Percentiles rank a stretch among this genome's conserved stretches.
phyloP scores from a whole-genome alignment of 208 protist species.

The Acanthamoeba quina region DNA sequence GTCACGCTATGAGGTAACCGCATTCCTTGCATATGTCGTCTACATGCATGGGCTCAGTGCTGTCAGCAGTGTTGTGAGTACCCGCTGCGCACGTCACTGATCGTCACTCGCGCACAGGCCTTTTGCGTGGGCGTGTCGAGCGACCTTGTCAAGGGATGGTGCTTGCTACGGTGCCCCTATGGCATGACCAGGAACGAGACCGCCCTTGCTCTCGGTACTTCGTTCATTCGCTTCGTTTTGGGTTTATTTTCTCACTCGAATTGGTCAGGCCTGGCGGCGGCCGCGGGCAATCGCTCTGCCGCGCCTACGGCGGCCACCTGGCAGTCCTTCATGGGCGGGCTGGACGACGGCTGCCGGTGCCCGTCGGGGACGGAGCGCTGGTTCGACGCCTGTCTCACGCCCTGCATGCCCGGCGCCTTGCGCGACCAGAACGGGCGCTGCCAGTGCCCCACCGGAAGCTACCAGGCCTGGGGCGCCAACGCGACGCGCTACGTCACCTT shows the following conservation, averaged over 20 bases:
- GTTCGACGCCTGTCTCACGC: constrained; percentile 2
- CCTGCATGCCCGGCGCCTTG: not conserved
- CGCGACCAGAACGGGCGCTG: constrained; percentile 25
- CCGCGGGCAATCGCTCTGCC: not conserved
- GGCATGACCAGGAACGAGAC: constrained; percentile 34
- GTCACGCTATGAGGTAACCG: not conserved
- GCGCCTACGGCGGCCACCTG: not conserved
- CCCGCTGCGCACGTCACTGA: not conserved
- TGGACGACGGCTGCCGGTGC: constrained; percentile 59
- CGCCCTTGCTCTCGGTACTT: not conserved
- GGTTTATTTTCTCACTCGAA: not conserved
- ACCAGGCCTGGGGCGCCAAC: constrained; percentile 47
- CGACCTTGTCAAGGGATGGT: constrained; percentile 29
- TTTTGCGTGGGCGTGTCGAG: constrained; percentile 3
- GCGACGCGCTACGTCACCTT: constrained; percentile 23
- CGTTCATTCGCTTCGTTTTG: not conserved
- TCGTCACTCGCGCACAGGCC: not conserved
- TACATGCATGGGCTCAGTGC: not conserved
- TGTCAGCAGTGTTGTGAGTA: no score
- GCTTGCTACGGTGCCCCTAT: not conserved
- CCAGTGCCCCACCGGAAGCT: not conserved
- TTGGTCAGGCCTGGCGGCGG: not conserved
- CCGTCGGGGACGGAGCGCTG: constrained; percentile 4
- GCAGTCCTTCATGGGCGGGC: constrained; percentile 22
- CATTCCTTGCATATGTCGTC: no score